A percentile compares a stretch with the other conserved stretches of the same genome.
Evolutionary conservation across 176 grass and related monocot species (phyloP).

Genomic region (Tuctoria greenei): DNA sequence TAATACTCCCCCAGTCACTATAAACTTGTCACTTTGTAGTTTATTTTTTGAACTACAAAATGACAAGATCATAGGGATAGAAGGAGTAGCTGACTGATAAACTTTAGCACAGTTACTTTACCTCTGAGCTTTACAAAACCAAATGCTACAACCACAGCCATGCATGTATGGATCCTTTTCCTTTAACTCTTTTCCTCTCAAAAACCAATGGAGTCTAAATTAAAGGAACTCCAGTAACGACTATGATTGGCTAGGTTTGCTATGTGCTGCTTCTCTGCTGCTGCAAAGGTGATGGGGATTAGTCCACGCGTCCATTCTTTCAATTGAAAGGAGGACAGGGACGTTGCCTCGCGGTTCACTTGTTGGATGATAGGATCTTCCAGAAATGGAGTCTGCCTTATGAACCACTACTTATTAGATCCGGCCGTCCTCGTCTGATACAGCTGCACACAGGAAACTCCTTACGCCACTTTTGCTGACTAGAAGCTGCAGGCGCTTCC

Average conservation of each 20-base stretch:
- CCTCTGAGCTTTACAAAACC: background rate
- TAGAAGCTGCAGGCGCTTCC: too few species aligned
- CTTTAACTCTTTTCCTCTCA: background rate
- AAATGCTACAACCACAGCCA: background rate
- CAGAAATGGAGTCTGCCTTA: background rate
- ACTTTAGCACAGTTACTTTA: background rate
- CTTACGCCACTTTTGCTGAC: background rate
- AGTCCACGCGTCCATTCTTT: background rate
- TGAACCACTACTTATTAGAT: background rate
- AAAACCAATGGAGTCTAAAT: background rate
- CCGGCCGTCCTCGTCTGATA: background rate
- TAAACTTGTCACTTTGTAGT: too few species aligned
- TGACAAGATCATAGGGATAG: too few species aligned
- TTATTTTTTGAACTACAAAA: too few species aligned
- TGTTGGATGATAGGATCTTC: conserved; percentile 31
- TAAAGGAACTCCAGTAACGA: background rate
- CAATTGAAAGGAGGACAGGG: background rate
- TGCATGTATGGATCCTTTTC: background rate
- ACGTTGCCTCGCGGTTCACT: background rate
- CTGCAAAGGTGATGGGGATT: conserved; percentile 20
- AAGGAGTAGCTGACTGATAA: background rate
- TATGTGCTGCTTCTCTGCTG: background rate
- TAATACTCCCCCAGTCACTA: too few species aligned
- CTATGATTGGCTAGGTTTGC: background rate
- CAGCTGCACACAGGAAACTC: background rate